phyloP scores from a whole-genome alignment of 2,329 filamentous ascomycete species.

The Trichoderma koningii region DNA sequence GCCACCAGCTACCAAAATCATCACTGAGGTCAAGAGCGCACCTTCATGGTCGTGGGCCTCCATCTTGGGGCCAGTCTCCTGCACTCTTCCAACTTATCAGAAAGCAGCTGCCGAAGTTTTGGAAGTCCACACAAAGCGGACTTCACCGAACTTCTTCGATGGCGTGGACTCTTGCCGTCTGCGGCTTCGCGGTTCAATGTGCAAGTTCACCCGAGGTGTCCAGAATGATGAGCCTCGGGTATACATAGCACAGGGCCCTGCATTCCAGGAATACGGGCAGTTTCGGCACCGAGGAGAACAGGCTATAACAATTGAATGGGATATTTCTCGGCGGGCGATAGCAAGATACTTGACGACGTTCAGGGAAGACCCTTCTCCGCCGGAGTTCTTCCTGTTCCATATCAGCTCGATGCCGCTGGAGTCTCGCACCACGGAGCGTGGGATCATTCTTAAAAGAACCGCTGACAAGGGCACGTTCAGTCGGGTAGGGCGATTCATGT shows the following conservation, averaged over 20 bases:
- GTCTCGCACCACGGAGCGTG: neutral
- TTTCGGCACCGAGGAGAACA: neutral
- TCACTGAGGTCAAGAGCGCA: neutral
- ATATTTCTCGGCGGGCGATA: neutral
- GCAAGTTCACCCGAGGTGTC: neutral
- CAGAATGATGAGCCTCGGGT: neutral
- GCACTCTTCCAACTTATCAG: too few species aligned
- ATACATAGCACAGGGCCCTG: neutral
- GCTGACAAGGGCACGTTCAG: neutral
- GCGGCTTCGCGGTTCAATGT: neutral
- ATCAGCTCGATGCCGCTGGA: neutral
- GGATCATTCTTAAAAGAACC: neutral
- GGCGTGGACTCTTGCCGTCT: neutral
- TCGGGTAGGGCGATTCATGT: neutral
- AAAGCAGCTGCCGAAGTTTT: too few species aligned
- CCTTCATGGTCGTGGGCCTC: slow-evolving; percentile 9
- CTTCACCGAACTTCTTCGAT: neutral
- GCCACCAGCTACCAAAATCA: neutral
- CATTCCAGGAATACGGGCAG: neutral
- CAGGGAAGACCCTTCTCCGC: neutral
- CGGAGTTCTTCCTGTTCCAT: neutral
- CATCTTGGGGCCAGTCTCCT: neutral
- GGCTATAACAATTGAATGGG: neutral
- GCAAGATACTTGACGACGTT: neutral
- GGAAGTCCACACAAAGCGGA: neutral